Base-by-base conservation (phyloP, 1,284 basidiomycete genomes). In the Ceratobasidium theobromae region DNA sequence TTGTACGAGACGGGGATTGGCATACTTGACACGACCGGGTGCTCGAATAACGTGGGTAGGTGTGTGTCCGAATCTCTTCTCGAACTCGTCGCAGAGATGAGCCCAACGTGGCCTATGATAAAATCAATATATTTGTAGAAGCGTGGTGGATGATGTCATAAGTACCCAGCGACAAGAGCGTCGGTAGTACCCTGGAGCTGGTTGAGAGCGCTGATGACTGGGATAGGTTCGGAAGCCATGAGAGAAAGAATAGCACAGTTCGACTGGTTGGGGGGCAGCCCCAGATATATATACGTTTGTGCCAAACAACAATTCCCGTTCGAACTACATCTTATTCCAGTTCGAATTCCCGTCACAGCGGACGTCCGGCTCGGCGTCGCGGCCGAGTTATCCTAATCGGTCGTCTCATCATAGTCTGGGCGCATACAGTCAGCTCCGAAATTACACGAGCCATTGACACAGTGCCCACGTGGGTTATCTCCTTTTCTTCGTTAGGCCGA, bases 11-110 rank as follows among this genome's bases (percentile, higher is more conserved):
- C 33, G 62, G 72, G 23, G 60, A n/a, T 12, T n/a, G 21, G 78
- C 84, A 73, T 69, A 88, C 87, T 93, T 93, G 65, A 95, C 88
- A 69, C 93, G 82, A 14, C 93, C 93, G 0, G 93, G 93, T 3
- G 93, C 92, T 71, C 92, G 80, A 1, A 86, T 84, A 69, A 95
- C 87, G 71, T 86, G 86, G 3, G 82, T 78, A 3, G 91, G 89
- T 48, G 82, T 82, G 66, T 79, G 78, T 4, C 88, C 88, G 72
- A 89, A 94, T 55, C 82, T 79, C 57, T 75, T 76, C 71, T 83
- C 78, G 74, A 92, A 95, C 68, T 85, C 80, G 21, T 62, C 58
- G 27, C 45, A 46, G 21, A 62, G 58, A 62, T 62, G 58, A 23
- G 58, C 58, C 58, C 58, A 62, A 27, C 58, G 58, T n/a, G 58